Base-by-base conservation (phyloP, 805 yeast genomes). In the Saccharomycopsis amapae region DNA sequence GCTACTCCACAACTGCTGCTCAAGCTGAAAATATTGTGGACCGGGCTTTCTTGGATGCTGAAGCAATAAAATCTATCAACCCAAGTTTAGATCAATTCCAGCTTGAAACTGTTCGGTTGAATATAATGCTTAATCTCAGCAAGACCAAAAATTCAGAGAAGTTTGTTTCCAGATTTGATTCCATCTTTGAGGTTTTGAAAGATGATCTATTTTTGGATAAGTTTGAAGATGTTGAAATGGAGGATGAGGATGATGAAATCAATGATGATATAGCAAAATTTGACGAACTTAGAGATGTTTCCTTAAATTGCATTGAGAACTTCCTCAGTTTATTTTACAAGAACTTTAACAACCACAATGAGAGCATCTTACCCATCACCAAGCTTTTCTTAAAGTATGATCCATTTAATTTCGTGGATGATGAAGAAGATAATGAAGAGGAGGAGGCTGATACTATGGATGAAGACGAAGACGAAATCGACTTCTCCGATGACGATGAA, bases 261-360 rank as follows among this genome's bases (percentile, higher is more conserved):
- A 36, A 22, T 30, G 50, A 49, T 28, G 53, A 46, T 12, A 28
- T n/a, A 9, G 26, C 32, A 2, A 48, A 45, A 23, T 38, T 40
- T 25, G 51, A 48, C 34, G 48, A 48, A 34, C n/a, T 48, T 9
- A 40, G 51, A 24, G 48, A 48, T 33, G 25, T 39, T 20, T 35
- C 49, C 13, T 45, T 49, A 15, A 38, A 37, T 19, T 44, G 47
- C 32, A 25, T 49, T 12, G 52, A 45, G 23, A 45, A 45, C 18
- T 28, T 45, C 4, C 15, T 38, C 17, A 25, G 12, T 3, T 26
- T n/a, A 5, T 36, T 17, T n/a, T 28, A 45, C 12, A 23, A 18
- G 4, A 17, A 31, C 13, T 36, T 48, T n/a, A 18, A 24, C 9
- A 19, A n/a, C 7, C 32, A 41, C 15, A 15, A 15, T 15, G 31